Conservation (phyloP, 257 asterid genomes). For the Plantago major region DNA sequence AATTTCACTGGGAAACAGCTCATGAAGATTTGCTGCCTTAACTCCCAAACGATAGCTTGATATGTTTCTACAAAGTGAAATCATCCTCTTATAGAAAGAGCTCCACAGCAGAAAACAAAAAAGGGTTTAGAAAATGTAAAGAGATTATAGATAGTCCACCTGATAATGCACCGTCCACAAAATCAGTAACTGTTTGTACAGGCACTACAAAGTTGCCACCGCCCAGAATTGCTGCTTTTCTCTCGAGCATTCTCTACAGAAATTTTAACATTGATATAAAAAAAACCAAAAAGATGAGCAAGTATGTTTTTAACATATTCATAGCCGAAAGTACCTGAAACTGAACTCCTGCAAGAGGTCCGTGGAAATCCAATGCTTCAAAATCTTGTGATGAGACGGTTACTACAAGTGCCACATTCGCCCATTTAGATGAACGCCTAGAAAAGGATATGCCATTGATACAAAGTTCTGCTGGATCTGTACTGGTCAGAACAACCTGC, state of each 20-base stretch:
- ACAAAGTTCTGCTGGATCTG: constrained; percentile 85
- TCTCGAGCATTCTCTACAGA: constrained; percentile 61
- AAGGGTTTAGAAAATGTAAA: no score
- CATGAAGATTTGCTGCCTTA: constrained; percentile 75
- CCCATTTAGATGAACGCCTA: constrained; percentile 89
- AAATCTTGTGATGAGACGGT: constrained; percentile 74
- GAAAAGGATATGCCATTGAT: constrained; percentile 96
- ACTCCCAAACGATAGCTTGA: constrained; percentile 96
- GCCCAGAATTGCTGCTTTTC: constrained; percentile 78
- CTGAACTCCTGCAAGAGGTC: constrained; percentile 91
- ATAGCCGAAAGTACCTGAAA: constrained; percentile 57
- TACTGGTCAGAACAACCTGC: constrained; percentile 94
- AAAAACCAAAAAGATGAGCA: no score
- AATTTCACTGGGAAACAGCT: constrained; percentile 61
- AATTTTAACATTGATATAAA: constrained; percentile 8
- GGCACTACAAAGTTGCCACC: constrained; percentile 96
- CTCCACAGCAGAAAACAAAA: background rate
- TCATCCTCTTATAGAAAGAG: constrained; percentile 9
- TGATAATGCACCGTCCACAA: constrained; percentile 56
- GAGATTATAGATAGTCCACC: constrained; percentile 30
- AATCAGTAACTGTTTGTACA: constrained; percentile 73
- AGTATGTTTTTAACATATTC: no score
- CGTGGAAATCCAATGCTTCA: constrained; percentile 47
- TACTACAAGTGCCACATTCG: constrained; percentile 88
- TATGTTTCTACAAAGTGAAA: constrained; percentile 42